These are phyloP conservation scores for Ceratopteris richardii DNA, from an alignment of 75 land plant species.

Conservation along the genomic window DNA sequence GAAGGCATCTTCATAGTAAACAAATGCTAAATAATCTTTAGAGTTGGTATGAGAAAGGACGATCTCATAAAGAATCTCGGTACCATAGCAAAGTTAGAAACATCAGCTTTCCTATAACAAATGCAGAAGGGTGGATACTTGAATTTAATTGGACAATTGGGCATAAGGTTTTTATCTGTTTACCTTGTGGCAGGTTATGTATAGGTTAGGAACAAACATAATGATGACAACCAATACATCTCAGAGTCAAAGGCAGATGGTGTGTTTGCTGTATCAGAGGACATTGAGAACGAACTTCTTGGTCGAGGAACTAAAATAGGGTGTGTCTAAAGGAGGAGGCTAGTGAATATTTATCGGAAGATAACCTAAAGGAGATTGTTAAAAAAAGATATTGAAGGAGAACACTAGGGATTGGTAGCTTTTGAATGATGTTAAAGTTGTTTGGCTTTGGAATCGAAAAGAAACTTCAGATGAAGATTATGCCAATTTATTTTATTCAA, in stretches of 20 bases:
- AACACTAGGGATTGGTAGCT: constrained; percentile 83
- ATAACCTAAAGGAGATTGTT: constrained; percentile 29
- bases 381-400: constrained; percentile 72
- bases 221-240: constrained; percentile 97
- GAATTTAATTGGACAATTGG: constrained; percentile 96
- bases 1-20: background rate
- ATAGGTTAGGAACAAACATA: constrained; percentile 96
- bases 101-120: constrained; percentile 51
- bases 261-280: constrained; percentile 85
- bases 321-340: constrained; percentile 93
- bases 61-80: constrained; percentile 95
- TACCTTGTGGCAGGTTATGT: constrained; percentile 73
- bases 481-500: constrained; percentile 72
- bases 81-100: constrained; percentile 96
- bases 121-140: constrained; percentile 92
- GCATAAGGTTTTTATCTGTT: constrained; percentile 96
- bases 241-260: constrained; percentile 99
- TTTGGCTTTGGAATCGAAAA: constrained; percentile 91
- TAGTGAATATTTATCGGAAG: constrained; percentile 65
- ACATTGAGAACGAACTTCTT: constrained; percentile 83
- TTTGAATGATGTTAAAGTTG: constrained; percentile 87
- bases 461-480: constrained; percentile 97
- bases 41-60: constrained; percentile 97
- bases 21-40: constrained; percentile 1
- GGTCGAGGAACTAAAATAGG: constrained; percentile 95